Evolutionary conservation across 2,329 filamentous ascomycete species (phyloP).

Genomic region (Paecilomyces sp.): DNA sequence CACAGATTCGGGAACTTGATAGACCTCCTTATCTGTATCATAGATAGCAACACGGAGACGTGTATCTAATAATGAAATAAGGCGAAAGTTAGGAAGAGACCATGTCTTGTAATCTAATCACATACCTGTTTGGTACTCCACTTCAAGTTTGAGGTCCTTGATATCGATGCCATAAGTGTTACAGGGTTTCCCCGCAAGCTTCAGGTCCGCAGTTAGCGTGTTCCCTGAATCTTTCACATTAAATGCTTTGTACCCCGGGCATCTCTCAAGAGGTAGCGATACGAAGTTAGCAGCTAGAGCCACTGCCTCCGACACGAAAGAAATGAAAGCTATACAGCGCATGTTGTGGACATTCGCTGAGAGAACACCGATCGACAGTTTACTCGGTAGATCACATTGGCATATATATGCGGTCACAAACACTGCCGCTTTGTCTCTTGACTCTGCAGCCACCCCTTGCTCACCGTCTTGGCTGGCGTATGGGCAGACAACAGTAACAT

Average conservation of each 20-base stretch:
- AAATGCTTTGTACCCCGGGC: constrained; percentile 31
- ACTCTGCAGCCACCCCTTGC: neutral
- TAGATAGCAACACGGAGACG: constrained; percentile 71
- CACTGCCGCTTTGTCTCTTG: neutral
- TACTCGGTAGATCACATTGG: neutral
- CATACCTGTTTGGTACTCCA: constrained; percentile 56
- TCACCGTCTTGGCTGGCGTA: neutral
- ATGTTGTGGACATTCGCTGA: neutral
- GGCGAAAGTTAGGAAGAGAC: neutral
- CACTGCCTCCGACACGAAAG: neutral
- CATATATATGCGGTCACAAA: neutral
- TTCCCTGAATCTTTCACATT: constrained; percentile 24
- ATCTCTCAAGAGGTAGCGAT: constrained; percentile 7
- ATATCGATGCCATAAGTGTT: constrained; percentile 55
- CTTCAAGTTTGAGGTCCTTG: constrained; percentile 48
- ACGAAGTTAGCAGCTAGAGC: neutral
- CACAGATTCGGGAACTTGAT: constrained; percentile 65
- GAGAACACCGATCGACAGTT: neutral
- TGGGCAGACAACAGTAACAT: neutral
- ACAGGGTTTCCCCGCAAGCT: constrained; percentile 59
- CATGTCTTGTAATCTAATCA: neutral
- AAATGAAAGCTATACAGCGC: neutral
- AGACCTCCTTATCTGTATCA: constrained; percentile 62
- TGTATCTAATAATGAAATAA: constrained; percentile 39
- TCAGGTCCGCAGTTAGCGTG: constrained; percentile 62